Conservation (phyloP, 495 filamentous ascomycete genomes). For the Tuber indicum region DNA sequence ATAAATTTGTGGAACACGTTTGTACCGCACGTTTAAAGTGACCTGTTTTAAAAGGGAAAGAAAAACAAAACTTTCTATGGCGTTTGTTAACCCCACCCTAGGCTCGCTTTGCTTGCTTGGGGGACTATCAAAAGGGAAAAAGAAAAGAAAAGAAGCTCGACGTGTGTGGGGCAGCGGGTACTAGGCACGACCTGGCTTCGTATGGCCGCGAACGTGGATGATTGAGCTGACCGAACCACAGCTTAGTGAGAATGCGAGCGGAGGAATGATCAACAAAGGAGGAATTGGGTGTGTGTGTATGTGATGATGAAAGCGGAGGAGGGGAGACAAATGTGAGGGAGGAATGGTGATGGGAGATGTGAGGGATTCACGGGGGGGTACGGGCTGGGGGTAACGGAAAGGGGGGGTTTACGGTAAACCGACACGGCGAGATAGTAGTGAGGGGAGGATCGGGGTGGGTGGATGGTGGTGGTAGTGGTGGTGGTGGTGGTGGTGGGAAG, state of each 20-base stretch:
- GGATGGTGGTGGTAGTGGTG: conserved; percentile 9
- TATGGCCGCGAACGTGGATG: not conserved
- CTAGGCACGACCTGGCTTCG: conserved; percentile 7
- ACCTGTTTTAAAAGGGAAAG: conserved; percentile 28
- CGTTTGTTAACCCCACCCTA: conserved; percentile 13
- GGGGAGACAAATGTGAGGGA: conserved; percentile 12
- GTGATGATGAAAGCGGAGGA: conserved; percentile 1
- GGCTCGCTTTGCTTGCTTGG: conserved; percentile 29
- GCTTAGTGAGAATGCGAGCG: conserved; percentile 28
- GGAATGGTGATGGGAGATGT: not conserved
- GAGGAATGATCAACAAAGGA: conserved; percentile 14
- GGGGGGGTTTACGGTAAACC: conserved; percentile 32
- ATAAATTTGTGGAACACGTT: conserved; percentile 34
- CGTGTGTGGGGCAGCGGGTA: conserved; percentile 34
- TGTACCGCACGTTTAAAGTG: conserved; percentile 33
- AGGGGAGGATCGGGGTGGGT: conserved; percentile 1
- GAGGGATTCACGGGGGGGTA: conserved; percentile 16
- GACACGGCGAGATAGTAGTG: conserved; percentile 25
- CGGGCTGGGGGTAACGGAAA: conserved; percentile 22
- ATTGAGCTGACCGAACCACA: conserved; percentile 27
- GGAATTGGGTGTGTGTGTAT: not conserved
- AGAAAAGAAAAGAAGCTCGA: conserved; percentile 12
- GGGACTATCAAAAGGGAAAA: conserved; percentile 23
- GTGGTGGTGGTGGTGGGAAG: not conserved
- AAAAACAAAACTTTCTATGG: conserved; percentile 1